These are phyloP conservation scores for Dittrichia graveolens DNA, from an alignment of 129 eudicot species.

Conservation along the genomic window DNA sequence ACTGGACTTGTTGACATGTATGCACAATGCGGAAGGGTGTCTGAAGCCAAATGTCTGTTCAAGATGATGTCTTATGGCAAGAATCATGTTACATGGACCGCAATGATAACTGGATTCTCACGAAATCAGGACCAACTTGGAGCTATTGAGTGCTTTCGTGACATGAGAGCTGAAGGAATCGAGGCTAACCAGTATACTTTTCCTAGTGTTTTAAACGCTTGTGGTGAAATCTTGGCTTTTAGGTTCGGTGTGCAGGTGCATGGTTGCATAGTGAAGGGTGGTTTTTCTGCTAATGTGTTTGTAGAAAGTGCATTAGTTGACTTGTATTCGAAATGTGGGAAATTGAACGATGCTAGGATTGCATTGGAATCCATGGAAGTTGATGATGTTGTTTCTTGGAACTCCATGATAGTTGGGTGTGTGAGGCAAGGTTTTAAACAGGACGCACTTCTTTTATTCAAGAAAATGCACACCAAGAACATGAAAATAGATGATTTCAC, in stretches of 20 bases:
- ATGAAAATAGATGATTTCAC: constrained; percentile 73
- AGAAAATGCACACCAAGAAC: constrained; percentile 52
- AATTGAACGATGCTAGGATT: constrained; percentile 46
- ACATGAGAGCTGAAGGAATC: constrained; percentile 63
- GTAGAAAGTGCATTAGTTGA: constrained; percentile 72
- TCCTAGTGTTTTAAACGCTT: constrained; percentile 64
- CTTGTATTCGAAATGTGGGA: constrained; percentile 76
- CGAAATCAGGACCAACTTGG: constrained; percentile 50
- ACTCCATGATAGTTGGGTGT: constrained; percentile 70
- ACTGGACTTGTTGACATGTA: constrained; percentile 85
- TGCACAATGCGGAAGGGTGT: constrained; percentile 53
- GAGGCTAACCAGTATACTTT: constrained; percentile 78
- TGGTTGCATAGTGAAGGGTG: constrained; percentile 57
- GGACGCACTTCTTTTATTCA: constrained; percentile 60
- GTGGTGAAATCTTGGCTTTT: constrained; percentile 44
- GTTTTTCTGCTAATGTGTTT: constrained; percentile 64
- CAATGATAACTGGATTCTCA: constrained; percentile 72
- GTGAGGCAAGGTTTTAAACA: constrained; percentile 54
- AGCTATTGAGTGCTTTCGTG: constrained; percentile 64
- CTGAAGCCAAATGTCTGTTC: constrained; percentile 59
- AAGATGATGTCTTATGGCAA: constrained; percentile 42
- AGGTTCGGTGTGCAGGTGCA: constrained; percentile 69
- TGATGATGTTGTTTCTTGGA: constrained; percentile 67
- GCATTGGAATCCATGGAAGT: constrained; percentile 55
- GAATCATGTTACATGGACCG: constrained; percentile 87